phyloP scores from a whole-genome alignment of 495 filamentous ascomycete species.

The Aspergillus homomorphus region DNA sequence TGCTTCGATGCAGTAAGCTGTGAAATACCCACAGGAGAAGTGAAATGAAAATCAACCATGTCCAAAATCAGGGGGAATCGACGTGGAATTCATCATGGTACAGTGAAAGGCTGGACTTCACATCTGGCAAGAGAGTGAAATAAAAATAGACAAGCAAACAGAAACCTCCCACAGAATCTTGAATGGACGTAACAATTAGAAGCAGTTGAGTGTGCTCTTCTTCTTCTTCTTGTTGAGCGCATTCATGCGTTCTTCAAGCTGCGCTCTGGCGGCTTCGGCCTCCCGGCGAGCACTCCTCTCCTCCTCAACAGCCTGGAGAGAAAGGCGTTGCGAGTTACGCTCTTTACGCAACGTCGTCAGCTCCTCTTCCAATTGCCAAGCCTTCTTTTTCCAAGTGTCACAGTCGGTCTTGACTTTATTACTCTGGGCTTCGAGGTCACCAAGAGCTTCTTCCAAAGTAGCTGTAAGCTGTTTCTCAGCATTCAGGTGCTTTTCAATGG shows the following conservation, averaged over 20 bases:
- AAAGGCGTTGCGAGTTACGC: conserved; percentile 68
- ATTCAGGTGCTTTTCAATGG: conserved; percentile 93
- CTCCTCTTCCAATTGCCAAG: conserved; percentile 73
- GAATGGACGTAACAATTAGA: conserved; percentile 48
- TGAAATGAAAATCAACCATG: conserved; percentile 22
- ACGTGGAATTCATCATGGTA: conserved; percentile 51
- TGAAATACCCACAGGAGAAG: conserved; percentile 19
- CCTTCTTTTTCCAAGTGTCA: conserved; percentile 86
- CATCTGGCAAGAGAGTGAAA: conserved; percentile 19
- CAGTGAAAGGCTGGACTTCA: conserved; percentile 48
- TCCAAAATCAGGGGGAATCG: conserved; percentile 27
- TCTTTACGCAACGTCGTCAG: conserved; percentile 68
- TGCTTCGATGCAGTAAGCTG: conserved; percentile 1
- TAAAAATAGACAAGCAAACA: conserved; percentile 20
- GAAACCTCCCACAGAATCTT: conserved; percentile 7
- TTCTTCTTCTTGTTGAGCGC: conserved; percentile 89
- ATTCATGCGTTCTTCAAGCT: conserved; percentile 92
- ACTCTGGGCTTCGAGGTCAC: conserved; percentile 83
- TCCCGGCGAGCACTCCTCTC: conserved; percentile 82
- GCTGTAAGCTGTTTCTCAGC: conserved; percentile 95
- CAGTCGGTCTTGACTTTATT: conserved; percentile 82
- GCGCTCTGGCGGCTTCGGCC: conserved; percentile 80
- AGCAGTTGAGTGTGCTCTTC: conserved; percentile 95
- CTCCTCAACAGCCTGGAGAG: conserved; percentile 89
- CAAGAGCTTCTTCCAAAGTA: conserved; percentile 91